A percentile compares a stretch with the other conserved stretches of the same genome.
Evolutionary conservation across 225 moss, liverwort and hornwort genomes (phyloP).

Genomic region (Marchantia polymorpha): DNA sequence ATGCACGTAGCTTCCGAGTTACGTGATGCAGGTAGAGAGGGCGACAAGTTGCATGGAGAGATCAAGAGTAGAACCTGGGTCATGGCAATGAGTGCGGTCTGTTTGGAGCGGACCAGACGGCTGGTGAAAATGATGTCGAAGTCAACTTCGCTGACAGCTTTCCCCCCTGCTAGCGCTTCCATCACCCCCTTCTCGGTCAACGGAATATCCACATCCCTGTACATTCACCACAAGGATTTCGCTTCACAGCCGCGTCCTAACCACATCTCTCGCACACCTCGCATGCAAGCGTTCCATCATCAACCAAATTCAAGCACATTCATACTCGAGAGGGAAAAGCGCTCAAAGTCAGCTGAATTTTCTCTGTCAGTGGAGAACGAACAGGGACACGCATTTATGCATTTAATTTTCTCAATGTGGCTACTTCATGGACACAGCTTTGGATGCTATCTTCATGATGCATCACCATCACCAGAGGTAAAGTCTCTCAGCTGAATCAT

Average conservation of each 20-base stretch:
- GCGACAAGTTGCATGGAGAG: background rate
- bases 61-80: constrained; percentile 44
- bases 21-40: background rate
- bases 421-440: too few species aligned
- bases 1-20: background rate
- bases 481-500: background rate
- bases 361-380: too few species aligned
- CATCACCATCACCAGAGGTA: background rate
- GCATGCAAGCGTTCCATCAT: too few species aligned
- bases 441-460: too few species aligned
- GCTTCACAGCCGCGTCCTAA: too few species aligned
- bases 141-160: constrained; percentile 72
- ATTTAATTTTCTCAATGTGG: too few species aligned
- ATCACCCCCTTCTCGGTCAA: constrained; percentile 82
- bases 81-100: constrained; percentile 89
- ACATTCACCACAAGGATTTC: background rate
- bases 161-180: constrained; percentile 85
- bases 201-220: constrained; percentile 89
- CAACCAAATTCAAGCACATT: too few species aligned
- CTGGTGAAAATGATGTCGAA: constrained; percentile 92
- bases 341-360: too few species aligned
- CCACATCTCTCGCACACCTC: too few species aligned
- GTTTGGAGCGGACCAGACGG: constrained; percentile 86
- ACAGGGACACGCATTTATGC: too few species aligned
- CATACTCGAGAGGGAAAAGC: too few species aligned